Conservation (phyloP, 1,284 basidiomycete species). For the Cryptococcus hybrid region DNA sequence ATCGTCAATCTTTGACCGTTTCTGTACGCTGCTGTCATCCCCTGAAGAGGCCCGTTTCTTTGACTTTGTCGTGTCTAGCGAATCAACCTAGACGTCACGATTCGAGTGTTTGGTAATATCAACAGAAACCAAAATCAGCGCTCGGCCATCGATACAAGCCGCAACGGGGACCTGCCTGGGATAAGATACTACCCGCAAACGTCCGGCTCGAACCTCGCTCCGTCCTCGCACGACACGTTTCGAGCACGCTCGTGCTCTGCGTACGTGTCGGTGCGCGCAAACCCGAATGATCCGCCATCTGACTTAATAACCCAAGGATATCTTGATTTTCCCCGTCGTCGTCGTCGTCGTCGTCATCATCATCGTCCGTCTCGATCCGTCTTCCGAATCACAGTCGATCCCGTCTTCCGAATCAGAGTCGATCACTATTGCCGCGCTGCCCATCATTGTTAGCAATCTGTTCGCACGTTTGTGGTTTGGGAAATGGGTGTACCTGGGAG, state of each 20-base stretch:
- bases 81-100: no score
- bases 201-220: not conserved
- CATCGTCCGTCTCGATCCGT: not conserved
- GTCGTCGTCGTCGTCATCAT: not conserved
- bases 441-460: not conserved
- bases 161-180: no score
- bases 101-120: no score
- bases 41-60: not conserved
- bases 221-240: constrained; percentile 1
- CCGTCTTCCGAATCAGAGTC: not conserved
- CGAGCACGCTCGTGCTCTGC: not conserved
- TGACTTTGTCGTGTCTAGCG: no score
- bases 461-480: not conserved
- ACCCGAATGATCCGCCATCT: no score
- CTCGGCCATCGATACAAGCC: no score
- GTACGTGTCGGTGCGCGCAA: not conserved
- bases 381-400: constrained; percentile 4
- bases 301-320: not conserved
- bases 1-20: not conserved
- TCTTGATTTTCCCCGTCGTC: constrained; percentile 6
- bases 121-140: no score
- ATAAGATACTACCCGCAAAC: no score
- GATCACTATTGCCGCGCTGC: constrained; percentile 5
- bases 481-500: constrained; percentile 1
- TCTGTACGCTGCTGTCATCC: not conserved